Evolutionary conservation across 805 yeast genomes (phyloP), one percentile per base, ranked within the genome.

Genomic region (Ogataea kodamae): DNA sequence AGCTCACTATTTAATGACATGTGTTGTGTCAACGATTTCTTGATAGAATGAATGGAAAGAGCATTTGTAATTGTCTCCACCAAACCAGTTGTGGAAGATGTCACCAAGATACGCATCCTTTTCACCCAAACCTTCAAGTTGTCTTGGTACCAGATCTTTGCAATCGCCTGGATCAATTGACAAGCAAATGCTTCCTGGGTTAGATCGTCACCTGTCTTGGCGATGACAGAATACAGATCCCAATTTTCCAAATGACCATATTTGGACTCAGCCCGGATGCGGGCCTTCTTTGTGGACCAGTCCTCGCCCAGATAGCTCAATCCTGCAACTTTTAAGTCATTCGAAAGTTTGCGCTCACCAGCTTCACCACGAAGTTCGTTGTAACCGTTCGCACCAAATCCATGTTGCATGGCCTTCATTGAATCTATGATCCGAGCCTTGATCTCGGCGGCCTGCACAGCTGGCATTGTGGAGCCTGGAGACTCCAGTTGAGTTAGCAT

Each of bases 181-280:
- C 96, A 88, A 0, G 98, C 98, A 67, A 92, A 88, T 0, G 98
- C 96, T 58, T 92, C 98, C 56, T 92, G 98, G 15, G 96, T 83
- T 32, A 92, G 59, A 61, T 92, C 98, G 51, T 84, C 90, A 21
- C 98, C 98, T 18, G 95, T 90, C 54, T 92, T 92, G 9, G 94
- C 96, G 54, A 92, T 92, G 3, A 90, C 96, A 1, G 97, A 89
- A 46, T 90, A 87, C 23, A 92, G 59, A 43, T 92, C 97, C 98
- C 98, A 92, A 55, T 87, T 84, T 16, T 81, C 84, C 19, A 83
- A 59, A 53, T 88, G 92, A 0, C 98, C 98, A 52, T 68, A 88
- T 6, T 77, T 74, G 31, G 95, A 84, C 10, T 82, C 70, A 32
- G 73, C 74, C 37, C 95, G 70, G 25, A 92, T 89, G 44, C 97